Percentiles rank a stretch among this genome's conserved stretches.
Conservation (phyloP, 164 flowering plant species). For the Chimonanthus salicifolius region DNA sequence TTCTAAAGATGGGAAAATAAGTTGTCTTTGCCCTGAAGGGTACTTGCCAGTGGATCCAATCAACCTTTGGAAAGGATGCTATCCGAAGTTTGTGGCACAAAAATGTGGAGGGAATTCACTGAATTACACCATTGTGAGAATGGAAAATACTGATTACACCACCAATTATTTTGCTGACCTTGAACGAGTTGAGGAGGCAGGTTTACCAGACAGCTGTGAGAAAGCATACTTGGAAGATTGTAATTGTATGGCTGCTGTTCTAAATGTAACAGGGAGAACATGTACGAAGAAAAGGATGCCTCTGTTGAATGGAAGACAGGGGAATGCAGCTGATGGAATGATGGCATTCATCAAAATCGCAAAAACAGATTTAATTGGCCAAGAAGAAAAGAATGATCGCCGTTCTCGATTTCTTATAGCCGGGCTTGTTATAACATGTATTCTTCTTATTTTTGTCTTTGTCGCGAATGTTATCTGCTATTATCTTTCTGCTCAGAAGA, state of each 20-base stretch:
- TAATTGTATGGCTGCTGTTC: constrained; percentile 14
- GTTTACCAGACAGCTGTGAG: constrained; percentile 18
- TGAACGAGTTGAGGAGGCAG: not conserved
- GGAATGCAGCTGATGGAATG: constrained; percentile 7
- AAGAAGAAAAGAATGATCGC: not conserved
- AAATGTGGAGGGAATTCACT: constrained; percentile 9
- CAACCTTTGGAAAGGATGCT: constrained; percentile 17
- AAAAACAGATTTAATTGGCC: not conserved
- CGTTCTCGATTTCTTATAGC: not conserved
- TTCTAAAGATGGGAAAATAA: constrained; percentile 9
- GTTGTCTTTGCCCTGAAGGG: constrained; percentile 20
- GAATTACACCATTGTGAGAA: constrained; percentile 8
- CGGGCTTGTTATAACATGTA: not conserved
- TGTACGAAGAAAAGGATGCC: constrained; percentile 22
- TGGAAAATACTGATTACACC: constrained; percentile 18
- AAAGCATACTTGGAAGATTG: constrained; percentile 23
- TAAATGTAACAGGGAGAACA: not conserved
- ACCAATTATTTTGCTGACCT: constrained; percentile 8
- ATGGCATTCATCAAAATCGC: constrained; percentile 21
- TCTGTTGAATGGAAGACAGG: constrained; percentile 15
- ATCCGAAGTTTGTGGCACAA: constrained; percentile 2
- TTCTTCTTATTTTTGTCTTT: not conserved
- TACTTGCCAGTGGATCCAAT: constrained; percentile 15
- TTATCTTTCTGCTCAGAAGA: not conserved
- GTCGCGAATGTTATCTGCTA: not conserved